These are phyloP conservation scores for Ceratobasidium theobromae DNA, from an alignment of 1,284 basidiomycete genomes.

Conservation along the genomic window DNA sequence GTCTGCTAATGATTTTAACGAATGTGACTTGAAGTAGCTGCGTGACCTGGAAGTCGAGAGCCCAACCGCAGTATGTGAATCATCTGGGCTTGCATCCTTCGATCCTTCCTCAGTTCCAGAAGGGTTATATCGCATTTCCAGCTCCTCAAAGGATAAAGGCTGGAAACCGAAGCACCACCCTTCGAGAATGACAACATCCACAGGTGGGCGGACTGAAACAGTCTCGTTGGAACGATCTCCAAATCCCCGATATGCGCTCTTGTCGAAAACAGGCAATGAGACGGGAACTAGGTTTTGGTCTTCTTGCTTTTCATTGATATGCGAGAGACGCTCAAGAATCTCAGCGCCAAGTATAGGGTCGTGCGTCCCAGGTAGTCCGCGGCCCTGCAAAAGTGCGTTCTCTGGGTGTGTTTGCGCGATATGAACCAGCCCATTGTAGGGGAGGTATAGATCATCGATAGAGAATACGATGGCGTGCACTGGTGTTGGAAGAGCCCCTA, in stretches of 20 bases:
- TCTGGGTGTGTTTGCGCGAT: conserved; percentile 57
- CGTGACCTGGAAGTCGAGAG: not conserved
- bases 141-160: conserved; percentile 53
- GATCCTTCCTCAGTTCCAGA: not conserved
- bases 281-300: too few relatives aligned
- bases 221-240: conserved; percentile 72
- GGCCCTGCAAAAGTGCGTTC: conserved; percentile 70
- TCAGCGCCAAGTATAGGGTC: conserved; percentile 65
- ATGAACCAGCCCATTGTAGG: conserved; percentile 57
- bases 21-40: conserved; percentile 36
- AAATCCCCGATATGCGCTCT: conserved; percentile 73
- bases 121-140: conserved; percentile 45
- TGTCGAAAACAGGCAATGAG: conserved; percentile 81
- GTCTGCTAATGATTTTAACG: conserved; percentile 54
- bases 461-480: conserved; percentile 69
- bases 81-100: too few relatives aligned
- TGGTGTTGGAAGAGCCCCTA: conserved; percentile 53
- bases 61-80: too few relatives aligned
- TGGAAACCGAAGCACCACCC: conserved; percentile 82
- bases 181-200: conserved; percentile 88
- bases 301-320: conserved; percentile 46
- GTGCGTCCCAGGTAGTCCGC: conserved; percentile 87
- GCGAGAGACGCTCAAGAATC: conserved; percentile 55
- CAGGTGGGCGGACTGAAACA: conserved; percentile 44
- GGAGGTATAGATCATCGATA: conserved; percentile 84